Conservation (phyloP, 371 early-diverging fungal genomes). For the Thermomucor indicae-seudaticae region DNA sequence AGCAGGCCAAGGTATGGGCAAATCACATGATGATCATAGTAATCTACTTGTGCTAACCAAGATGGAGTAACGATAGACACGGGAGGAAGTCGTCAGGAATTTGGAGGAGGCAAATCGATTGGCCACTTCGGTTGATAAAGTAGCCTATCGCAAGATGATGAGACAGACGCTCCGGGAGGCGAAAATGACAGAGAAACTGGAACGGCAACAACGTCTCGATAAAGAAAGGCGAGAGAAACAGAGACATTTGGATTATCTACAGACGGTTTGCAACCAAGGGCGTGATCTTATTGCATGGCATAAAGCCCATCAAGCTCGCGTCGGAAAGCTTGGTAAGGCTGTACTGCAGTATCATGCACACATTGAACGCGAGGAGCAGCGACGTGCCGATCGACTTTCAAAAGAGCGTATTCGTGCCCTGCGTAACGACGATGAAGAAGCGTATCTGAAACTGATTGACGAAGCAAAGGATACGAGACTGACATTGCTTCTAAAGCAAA, state of each 20-base stretch:
- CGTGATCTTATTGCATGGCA: slow-evolving; percentile 67
- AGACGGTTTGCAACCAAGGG: slow-evolving; percentile 76
- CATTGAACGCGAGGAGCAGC: slow-evolving; percentile 90
- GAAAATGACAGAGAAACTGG: slow-evolving; percentile 87
- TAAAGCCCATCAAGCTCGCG: slow-evolving; percentile 59
- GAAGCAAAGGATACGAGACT: slow-evolving; percentile 94
- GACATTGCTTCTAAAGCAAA: slow-evolving; percentile 85
- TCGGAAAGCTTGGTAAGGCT: slow-evolving; percentile 74
- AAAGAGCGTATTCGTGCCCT: slow-evolving; percentile 94
- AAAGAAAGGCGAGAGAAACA: slow-evolving; percentile 84
- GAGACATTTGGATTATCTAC: slow-evolving; percentile 78
- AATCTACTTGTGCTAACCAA: too few relatives aligned
- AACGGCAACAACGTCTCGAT: slow-evolving; percentile 86
- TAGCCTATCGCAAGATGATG: slow-evolving; percentile 82
- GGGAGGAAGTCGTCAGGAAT: slow-evolving; percentile 74
- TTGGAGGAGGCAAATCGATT: slow-evolving; percentile 68
- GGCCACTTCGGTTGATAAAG: slow-evolving; percentile 75
- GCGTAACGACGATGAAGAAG: slow-evolving; percentile 93
- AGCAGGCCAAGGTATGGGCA: slow-evolving; percentile 62
- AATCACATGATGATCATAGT: too few relatives aligned
- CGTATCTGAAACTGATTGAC: slow-evolving; percentile 91
- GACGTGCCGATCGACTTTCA: slow-evolving; percentile 72
- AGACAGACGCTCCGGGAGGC: slow-evolving; percentile 90
- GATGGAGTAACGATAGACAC: slow-evolving; percentile 56
- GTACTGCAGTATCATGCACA: slow-evolving; percentile 79